Percentiles rank a stretch among this genome's conserved stretches.
Evolutionary conservation across 257 asterid genomes (phyloP).

Genomic region (Fraxinus pennsylvanica): DNA sequence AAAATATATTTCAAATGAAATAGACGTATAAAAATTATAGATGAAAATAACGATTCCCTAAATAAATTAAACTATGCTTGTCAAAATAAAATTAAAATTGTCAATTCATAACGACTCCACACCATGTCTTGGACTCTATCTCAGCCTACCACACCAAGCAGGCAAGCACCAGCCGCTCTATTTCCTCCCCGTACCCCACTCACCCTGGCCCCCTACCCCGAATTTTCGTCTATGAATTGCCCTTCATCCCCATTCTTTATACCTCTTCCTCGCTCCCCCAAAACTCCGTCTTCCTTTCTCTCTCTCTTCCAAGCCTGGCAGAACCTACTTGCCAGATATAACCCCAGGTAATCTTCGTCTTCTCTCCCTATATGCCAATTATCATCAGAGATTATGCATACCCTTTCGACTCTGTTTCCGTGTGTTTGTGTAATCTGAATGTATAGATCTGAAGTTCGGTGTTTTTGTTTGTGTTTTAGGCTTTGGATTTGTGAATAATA

Average conservation of each 20-base stretch:
- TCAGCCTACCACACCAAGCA: neutral
- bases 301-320: slow-evolving; percentile 15
- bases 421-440: neutral
- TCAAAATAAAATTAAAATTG: too few species aligned
- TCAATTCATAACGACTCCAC: neutral
- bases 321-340: neutral
- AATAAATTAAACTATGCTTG: too few species aligned
- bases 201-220: neutral
- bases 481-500: slow-evolving; percentile 22
- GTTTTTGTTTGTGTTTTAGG: slow-evolving; percentile 22
- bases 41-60: too few species aligned
- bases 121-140: neutral
- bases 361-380: neutral
- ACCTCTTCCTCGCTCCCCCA: slow-evolving; percentile 8
- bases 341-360: neutral
- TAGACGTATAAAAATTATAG: too few species aligned
- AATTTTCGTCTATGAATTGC: slow-evolving; percentile 11
- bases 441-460: slow-evolving; percentile 3
- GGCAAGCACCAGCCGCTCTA: neutral
- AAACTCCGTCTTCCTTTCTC: slow-evolving; percentile 7
- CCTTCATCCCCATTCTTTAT: neutral
- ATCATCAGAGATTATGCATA: neutral
- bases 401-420: neutral
- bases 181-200: neutral
- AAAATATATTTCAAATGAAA: too few species aligned